Conservation (phyloP, 1,139 yeast genomes). For the Sugiyamaella xylanicola region DNA sequence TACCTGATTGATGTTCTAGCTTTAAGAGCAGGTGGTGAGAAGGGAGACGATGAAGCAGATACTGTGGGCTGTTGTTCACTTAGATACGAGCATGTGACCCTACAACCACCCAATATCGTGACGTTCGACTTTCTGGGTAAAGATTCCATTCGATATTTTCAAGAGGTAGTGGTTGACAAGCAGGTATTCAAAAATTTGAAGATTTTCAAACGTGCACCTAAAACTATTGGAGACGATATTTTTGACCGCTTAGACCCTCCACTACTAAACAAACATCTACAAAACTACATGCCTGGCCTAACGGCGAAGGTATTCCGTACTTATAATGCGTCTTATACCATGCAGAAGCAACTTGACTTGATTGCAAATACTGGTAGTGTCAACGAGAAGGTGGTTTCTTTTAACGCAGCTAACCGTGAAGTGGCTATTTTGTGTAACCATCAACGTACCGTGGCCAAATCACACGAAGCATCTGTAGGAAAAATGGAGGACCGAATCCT, state of each 20-base stretch:
- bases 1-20: constrained; percentile 94
- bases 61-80: constrained; percentile 98
- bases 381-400: constrained; percentile 81
- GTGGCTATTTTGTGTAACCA: constrained; percentile 97
- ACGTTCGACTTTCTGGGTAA: constrained; percentile 96
- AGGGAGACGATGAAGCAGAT: constrained; percentile 96
- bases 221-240: constrained; percentile 86
- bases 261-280: constrained; percentile 80
- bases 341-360: constrained; percentile 90
- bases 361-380: constrained; percentile 84
- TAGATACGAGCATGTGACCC: constrained; percentile 82
- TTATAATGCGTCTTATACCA: constrained; percentile 91
- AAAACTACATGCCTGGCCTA: constrained; percentile 86
- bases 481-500: constrained; percentile 74
- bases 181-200: constrained; percentile 88
- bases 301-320: constrained; percentile 98
- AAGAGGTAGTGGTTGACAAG: constrained; percentile 85
- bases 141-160: constrained; percentile 89
- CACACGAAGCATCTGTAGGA: constrained; percentile 77
- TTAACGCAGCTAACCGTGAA: constrained; percentile 92
- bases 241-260: constrained; percentile 90
- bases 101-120: constrained; percentile 83
- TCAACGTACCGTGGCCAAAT: constrained; percentile 88
- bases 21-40: constrained; percentile 97
- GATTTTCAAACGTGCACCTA: constrained; percentile 84